phyloP scores from a whole-genome alignment of 768 basidiomycete species.

The Russula earlei region DNA sequence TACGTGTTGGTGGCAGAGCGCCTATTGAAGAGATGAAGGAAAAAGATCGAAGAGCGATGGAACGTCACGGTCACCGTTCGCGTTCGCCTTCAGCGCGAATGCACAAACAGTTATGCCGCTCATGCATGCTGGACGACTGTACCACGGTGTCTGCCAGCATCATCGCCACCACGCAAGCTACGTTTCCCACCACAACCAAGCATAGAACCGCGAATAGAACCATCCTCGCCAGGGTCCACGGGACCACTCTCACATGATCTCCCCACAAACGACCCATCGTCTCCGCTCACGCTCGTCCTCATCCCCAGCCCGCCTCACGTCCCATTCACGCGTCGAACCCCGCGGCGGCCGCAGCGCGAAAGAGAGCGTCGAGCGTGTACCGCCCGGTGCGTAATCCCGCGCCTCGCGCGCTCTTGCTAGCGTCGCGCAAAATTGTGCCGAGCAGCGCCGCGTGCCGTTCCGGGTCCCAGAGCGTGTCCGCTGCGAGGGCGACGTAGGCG shows the following conservation, averaged over 20 bases:
- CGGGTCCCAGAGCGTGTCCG: slow-evolving; percentile 74
- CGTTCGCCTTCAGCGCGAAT: too few species aligned
- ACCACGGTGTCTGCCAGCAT: too few species aligned
- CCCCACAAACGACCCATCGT: slow-evolving; percentile 54
- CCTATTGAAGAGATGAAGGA: too few species aligned
- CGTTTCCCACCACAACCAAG: too few species aligned
- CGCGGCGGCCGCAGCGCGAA: slow-evolving; percentile 30
- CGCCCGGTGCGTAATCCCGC: slow-evolving; percentile 70
- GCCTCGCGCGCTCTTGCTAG: slow-evolving; percentile 36
- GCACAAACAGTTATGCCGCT: too few species aligned
- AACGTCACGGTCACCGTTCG: too few species aligned
- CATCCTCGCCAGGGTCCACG: background rate
- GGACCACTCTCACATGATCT: background rate
- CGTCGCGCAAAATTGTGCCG: slow-evolving; percentile 38
- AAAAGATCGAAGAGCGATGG: too few species aligned
- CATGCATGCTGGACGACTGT: too few species aligned
- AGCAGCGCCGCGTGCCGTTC: slow-evolving; percentile 48
- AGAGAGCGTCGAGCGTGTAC: slow-evolving; percentile 58
- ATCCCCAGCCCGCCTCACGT: slow-evolving; percentile 27
- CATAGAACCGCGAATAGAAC: too few species aligned
- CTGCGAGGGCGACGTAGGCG: slow-evolving; percentile 53
- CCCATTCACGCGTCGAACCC: slow-evolving; percentile 54
- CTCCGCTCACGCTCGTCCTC: slow-evolving; percentile 64
- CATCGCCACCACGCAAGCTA: too few species aligned
- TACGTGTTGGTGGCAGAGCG: too few species aligned